Base-by-base conservation (phyloP, 306 rosid species). In the Acacia confusa region DNA sequence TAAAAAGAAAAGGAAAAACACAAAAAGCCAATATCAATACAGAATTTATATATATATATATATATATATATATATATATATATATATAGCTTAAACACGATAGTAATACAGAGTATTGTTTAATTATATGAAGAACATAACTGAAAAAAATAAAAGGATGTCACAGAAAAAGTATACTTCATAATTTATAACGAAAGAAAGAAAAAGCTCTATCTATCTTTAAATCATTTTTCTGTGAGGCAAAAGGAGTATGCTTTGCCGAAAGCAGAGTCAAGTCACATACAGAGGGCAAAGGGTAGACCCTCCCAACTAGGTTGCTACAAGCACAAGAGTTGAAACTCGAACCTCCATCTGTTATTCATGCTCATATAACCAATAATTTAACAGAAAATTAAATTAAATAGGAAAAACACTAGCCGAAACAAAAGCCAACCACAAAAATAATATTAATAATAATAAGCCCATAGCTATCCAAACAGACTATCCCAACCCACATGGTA, bases 1-100 rank as follows among this genome's bases (percentile, higher is more conserved):
- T 85, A 63, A 10, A 47, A 67, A 78, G 34, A 48, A 70, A 66
- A 79, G 24, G 43, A 27, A 84, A 77, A 36, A 24, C 67, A 75
- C 11, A 27, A 41, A 60, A 84, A 53, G 48, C 61, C 69, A 69
- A 70, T 68, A 78, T 74, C 61, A 70, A 43, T 45, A 66, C 55
- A 74, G 25, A 57, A 32, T 53, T 63, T 72, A 82, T 72, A 28
- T 20, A 16, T 44, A 30, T 32, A 32, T 32, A n/a, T n/a, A n/a
- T n/a, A 32, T 32, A 32, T n/a, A n/a, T n/a, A n/a, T n/a, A n/a
- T n/a, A n/a, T n/a, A n/a, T n/a, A n/a, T n/a, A n/a, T 72, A 82
- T 72, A 28, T 20, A 30, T 30, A 74, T 41, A 40, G 17, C 57
- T 40, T 7, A 75, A 57, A 60, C 57, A 24, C 19, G 25, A 25